Evolutionary conservation across 1,139 yeast genomes (phyloP).

Genomic region (Meyerozyma smithsonii): DNA sequence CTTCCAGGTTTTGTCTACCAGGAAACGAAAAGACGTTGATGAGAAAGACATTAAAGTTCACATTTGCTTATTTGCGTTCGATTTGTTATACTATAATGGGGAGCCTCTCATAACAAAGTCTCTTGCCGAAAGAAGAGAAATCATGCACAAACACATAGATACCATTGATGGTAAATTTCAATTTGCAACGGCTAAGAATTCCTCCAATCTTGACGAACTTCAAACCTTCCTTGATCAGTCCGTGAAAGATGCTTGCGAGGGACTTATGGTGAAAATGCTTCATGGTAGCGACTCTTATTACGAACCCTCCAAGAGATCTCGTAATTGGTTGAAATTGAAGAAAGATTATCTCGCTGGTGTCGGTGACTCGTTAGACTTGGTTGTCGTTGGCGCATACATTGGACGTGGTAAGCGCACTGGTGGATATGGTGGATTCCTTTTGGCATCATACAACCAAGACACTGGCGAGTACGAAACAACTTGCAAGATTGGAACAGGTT

Average conservation of each 20-base stretch:
- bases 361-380: constrained; percentile 92
- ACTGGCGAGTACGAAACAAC: constrained; percentile 92
- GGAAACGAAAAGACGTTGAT: constrained; percentile 90
- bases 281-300: constrained; percentile 78
- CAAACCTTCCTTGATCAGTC: constrained; percentile 87
- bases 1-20: constrained; percentile 85
- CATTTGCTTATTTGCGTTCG: constrained; percentile 91
- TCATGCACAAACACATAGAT: constrained; percentile 52
- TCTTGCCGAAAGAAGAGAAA: constrained; percentile 62
- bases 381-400: constrained; percentile 88
- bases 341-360: constrained; percentile 92
- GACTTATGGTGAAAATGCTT: constrained; percentile 89
- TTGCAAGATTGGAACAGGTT: constrained; percentile 97
- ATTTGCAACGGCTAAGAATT: constrained; percentile 72
- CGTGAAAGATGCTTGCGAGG: constrained; percentile 89
- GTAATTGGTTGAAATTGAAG: constrained; percentile 93
- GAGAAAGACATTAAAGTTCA: constrained; percentile 83
- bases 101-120: constrained; percentile 66
- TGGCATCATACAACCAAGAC: constrained; percentile 87
- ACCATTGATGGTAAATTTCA: constrained; percentile 74
- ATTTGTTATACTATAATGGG: constrained; percentile 69
- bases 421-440: constrained; percentile 85
- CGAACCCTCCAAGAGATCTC: constrained; percentile 91
- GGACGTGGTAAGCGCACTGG: constrained; percentile 97
- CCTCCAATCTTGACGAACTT: constrained; percentile 71